Evolutionary conservation across 805 yeast species (phyloP), one percentile per base, ranked within the genome.

Genomic region (Candida argentea): DNA sequence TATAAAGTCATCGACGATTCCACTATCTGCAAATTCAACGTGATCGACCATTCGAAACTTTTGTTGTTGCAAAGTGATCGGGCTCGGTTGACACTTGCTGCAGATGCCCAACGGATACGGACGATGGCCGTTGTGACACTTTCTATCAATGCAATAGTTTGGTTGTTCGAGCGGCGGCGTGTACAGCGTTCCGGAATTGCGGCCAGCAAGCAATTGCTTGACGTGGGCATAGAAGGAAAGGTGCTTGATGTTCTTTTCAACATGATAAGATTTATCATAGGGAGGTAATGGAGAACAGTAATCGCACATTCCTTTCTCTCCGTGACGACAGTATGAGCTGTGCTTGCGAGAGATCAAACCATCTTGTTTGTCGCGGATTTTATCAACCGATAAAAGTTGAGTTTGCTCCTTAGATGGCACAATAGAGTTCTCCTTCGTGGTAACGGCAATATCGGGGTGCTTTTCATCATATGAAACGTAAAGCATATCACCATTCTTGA

Each of bases 71-170:
- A 91, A 62, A 0, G 97, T 87, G 34, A 91, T 84, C 0, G 95
- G 91, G 1, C 95, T 76, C 1, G 98, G 97, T 53, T 89, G 97
- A 55, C 98, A 89, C 52, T 86, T 84, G 10, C 95, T 82, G 47
- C 98, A 89, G 40, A 91, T 86, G 1, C 96, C 95, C 29, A 61
- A 67, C 2, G 98, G 97, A 85, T 95, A 91, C 5, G 95, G 89
- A 21, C 77, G 73, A 52, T 89, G 98, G 1, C 95, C 95, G 23
- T 73, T 65, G 0, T 64, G 67, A 49, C 97, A 89, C 9, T 65
- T 55, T 30, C 65, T 61, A 37, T 74, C 58, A 17, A 89, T 83
- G 29, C 60, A 55, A 48, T 67, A 91, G 43, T 73, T 60, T 2
- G 89, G 81, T 43, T 76, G 81, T 13, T 76, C 68, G 32, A 86